These are phyloP conservation scores for Candida sanyaensis DNA, from an alignment of 1,139 yeast species.

Conservation along the genomic window DNA sequence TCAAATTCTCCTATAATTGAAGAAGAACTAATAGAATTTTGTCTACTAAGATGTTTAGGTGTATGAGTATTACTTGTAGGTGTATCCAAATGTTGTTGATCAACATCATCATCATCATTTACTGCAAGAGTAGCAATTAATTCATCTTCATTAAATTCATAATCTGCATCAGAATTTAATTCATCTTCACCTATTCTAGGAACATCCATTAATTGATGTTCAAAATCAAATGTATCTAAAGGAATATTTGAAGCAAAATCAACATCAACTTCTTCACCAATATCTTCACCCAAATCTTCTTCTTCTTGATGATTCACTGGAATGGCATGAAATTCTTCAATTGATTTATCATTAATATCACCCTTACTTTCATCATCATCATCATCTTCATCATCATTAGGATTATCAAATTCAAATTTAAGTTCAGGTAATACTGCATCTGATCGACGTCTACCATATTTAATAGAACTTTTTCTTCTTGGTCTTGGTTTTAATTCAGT, in stretches of 20 bases:
- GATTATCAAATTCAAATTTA: conserved; percentile 53
- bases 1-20: conserved; percentile 52
- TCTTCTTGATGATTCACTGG: conserved; percentile 5
- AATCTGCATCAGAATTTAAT: conserved; percentile 63
- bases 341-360: conserved; percentile 14
- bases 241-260: conserved; percentile 16
- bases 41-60: conserved; percentile 16
- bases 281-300: conserved; percentile 53
- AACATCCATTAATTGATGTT: conserved; percentile 41
- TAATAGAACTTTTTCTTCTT: conserved; percentile 24
- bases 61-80: conserved; percentile 2
- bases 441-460: conserved; percentile 40
- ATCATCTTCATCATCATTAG: conserved; percentile 18
- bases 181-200: conserved; percentile 57
- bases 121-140: conserved; percentile 68
- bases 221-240: conserved; percentile 40
- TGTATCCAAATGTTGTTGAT: conserved; percentile 17
- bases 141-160: conserved; percentile 73
- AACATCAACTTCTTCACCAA: conserved; percentile 63
- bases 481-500: conserved; percentile 5
- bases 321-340: conserved; percentile 18
- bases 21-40: conserved; percentile 52
- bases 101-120: conserved; percentile 59
- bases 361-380: conserved; percentile 19
- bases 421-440: conserved; percentile 50